Percentiles rank a stretch among this genome's conserved stretches.
phyloP scores from a whole-genome alignment of 768 basidiomycete genomes.

The Trametes coccinea region DNA sequence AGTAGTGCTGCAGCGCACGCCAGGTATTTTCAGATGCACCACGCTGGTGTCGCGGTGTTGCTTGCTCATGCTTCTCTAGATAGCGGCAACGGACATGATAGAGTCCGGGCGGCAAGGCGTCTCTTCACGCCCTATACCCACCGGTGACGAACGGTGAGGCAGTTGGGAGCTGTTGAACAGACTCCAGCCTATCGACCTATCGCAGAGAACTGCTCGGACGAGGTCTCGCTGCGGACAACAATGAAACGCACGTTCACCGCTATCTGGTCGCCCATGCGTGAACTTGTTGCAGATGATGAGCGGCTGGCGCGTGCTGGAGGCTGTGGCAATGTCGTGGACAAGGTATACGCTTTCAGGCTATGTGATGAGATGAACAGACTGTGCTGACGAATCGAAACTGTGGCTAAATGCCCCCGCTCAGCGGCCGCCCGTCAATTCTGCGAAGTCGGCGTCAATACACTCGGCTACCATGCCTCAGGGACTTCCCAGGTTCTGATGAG shows the following conservation, averaged over 20 bases:
- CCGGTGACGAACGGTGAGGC: slow-evolving; percentile 8
- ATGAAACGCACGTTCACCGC: slow-evolving; percentile 10
- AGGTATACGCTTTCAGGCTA: slow-evolving; percentile 22
- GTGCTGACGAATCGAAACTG: neutral
- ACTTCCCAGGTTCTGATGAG: slow-evolving; percentile 12
- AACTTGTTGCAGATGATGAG: neutral
- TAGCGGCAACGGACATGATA: slow-evolving; percentile 15
- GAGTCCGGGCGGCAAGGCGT: slow-evolving; percentile 12
- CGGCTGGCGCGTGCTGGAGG: neutral
- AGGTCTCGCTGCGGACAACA: neutral
- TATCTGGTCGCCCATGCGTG: neutral
- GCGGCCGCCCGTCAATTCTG: neutral
- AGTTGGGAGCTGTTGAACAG: neutral
- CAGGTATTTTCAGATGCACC: slow-evolving; percentile 12
- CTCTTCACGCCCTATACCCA: slow-evolving; percentile 18
- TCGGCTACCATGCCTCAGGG: slow-evolving; percentile 6
- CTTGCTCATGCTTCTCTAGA: slow-evolving; percentile 10
- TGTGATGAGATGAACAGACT: slow-evolving; percentile 7
- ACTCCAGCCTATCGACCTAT: neutral
- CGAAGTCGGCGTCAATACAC: neutral
- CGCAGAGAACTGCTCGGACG: neutral
- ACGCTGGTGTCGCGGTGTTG: slow-evolving; percentile 4
- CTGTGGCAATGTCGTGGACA: slow-evolving; percentile 7
- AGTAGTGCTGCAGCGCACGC: neutral
- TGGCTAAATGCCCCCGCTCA: slow-evolving; percentile 6